phyloP scores from a whole-genome alignment of 176 grass and related monocot species.

The Oryza glaberrima region DNA sequence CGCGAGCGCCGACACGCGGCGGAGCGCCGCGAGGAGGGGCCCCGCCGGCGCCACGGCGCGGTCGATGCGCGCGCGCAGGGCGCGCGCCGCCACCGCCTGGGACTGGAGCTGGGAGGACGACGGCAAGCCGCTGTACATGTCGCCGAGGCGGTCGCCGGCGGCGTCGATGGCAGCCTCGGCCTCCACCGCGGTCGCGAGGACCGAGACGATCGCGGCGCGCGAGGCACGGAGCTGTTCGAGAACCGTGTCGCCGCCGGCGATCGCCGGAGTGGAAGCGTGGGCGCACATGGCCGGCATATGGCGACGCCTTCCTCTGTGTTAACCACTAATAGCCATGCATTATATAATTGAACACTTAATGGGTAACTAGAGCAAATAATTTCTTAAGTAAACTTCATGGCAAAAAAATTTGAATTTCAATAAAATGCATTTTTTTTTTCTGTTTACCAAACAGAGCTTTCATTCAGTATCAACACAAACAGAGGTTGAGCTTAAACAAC shows the following conservation, averaged over 20 bases:
- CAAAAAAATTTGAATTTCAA: too few species aligned
- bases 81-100: slow-evolving; percentile 46
- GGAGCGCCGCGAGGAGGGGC: slow-evolving; percentile 42
- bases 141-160: slow-evolving; percentile 11
- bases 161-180: slow-evolving; percentile 40
- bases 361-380: too few species aligned
- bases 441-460: not conserved
- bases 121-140: slow-evolving; percentile 30
- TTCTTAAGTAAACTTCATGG: too few species aligned
- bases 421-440: too few species aligned
- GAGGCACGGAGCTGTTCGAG: slow-evolving; percentile 48
- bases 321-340: not conserved
- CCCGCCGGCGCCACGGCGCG: slow-evolving; percentile 46
- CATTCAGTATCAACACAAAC: not conserved
- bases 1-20: slow-evolving; percentile 48
- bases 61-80: slow-evolving; percentile 57
- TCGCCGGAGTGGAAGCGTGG: slow-evolving; percentile 26
- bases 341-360: not conserved
- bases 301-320: not conserved
- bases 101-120: slow-evolving; percentile 52
- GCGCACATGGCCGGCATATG: slow-evolving; percentile 47
- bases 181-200: slow-evolving; percentile 38
- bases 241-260: not conserved
- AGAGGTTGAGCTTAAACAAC: not conserved
- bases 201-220: slow-evolving; percentile 40